These are phyloP conservation scores for Ophiorrhiza pumila DNA, from an alignment of 257 asterid genomes.

Conservation along the genomic window DNA sequence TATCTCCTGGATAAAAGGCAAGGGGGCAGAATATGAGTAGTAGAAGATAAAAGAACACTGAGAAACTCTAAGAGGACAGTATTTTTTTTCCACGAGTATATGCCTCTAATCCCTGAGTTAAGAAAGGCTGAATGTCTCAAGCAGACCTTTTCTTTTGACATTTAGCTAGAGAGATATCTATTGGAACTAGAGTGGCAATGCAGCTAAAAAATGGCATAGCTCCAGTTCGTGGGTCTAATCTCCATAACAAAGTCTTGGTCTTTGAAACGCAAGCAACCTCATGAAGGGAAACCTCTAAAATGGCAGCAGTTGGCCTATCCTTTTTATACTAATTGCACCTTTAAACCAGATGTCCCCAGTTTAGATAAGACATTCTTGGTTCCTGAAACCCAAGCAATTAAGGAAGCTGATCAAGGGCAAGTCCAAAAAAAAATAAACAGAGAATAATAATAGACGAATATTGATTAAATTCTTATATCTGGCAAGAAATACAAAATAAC, in stretches of 20 bases:
- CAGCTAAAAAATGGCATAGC: not conserved
- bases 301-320: too few relatives aligned
- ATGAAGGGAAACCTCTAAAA: too few relatives aligned
- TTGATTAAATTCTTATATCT: not conserved
- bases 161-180: not conserved
- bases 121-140: not conserved
- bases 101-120: not conserved
- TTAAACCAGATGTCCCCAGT: too few relatives aligned
- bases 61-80: not conserved
- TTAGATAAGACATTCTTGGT: too few relatives aligned
- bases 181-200: too few relatives aligned
- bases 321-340: too few relatives aligned
- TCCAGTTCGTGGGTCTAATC: not conserved
- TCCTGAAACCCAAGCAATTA: too few relatives aligned
- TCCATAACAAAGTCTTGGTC: not conserved
- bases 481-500: not conserved
- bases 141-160: not conserved
- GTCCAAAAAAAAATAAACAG: too few relatives aligned
- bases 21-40: not conserved
- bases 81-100: not conserved
- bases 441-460: too few relatives aligned
- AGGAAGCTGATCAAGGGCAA: not conserved
- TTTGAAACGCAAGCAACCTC: not conserved
- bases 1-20: not conserved
- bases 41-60: not conserved